Conservation (phyloP, 2,329 filamentous ascomycete species). For the Neocatenulostroma microsporum region DNA sequence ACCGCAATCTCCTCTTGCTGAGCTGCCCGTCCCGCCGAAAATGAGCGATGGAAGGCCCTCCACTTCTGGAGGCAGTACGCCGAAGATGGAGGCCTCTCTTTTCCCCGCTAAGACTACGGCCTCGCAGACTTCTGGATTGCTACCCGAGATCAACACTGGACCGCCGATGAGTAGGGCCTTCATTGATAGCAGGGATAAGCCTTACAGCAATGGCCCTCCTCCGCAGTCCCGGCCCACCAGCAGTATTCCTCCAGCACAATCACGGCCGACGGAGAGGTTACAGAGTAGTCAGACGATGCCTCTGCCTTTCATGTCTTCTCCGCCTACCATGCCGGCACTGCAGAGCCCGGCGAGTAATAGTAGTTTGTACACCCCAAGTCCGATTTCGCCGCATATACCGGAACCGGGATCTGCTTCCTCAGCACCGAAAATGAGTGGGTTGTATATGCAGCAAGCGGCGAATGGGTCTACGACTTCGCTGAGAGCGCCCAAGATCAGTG, state of each 20-base stretch:
- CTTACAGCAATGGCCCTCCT: conserved; percentile 18
- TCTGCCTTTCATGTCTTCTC: background rate
- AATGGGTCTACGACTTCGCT: conserved; percentile 3
- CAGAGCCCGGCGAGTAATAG: background rate
- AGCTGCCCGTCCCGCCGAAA: background rate
- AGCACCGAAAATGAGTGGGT: conserved; percentile 1
- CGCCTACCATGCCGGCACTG: conserved; percentile 1
- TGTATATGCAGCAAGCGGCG: background rate
- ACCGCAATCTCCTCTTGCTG: background rate
- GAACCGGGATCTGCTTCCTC: conserved; percentile 3
- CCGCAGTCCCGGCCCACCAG: background rate
- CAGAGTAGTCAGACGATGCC: conserved; percentile 8
- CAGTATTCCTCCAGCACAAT: conserved; percentile 8
- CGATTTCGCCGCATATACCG: background rate
- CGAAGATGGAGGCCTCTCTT: conserved; percentile 19
- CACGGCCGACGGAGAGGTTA: conserved; percentile 4
- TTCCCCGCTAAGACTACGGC: conserved; percentile 9
- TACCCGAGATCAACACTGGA: conserved; percentile 10
- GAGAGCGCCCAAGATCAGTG: conserved; percentile 8
- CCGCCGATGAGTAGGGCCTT: conserved; percentile 24
- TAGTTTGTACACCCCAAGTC: conserved; percentile 1
- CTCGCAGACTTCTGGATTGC: conserved; percentile 7
- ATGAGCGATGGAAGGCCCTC: conserved; percentile 7
- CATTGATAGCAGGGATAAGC: conserved; percentile 27
- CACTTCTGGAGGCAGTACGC: conserved; percentile 12